Conservation (phyloP, 768 basidiomycete genomes). For the Tephrocybe sp. region DNA sequence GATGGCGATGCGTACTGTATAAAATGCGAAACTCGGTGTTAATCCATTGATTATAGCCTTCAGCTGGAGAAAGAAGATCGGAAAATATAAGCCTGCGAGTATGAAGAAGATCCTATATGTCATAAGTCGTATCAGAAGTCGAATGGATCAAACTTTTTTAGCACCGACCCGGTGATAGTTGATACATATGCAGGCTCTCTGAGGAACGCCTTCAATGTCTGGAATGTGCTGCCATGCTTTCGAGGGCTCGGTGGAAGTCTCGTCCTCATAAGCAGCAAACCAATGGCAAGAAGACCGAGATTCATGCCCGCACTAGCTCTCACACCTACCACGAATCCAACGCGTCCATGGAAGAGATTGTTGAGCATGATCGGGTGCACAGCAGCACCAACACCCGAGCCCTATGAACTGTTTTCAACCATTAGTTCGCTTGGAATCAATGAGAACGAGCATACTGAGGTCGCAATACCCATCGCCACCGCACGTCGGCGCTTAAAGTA, state of each 20-base stretch:
- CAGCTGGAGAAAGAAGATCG: constrained; percentile 60
- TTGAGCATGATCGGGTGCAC: constrained; percentile 72
- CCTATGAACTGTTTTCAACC: too few relatives aligned
- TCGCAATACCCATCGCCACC: constrained; percentile 48
- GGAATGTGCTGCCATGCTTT: constrained; percentile 25
- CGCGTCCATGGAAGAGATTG: constrained; percentile 40
- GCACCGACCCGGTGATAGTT: constrained; percentile 34
- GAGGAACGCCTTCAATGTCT: constrained; percentile 31
- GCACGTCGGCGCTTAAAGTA: constrained; percentile 45
- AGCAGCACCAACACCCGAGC: constrained; percentile 55
- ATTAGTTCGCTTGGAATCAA: too few relatives aligned
- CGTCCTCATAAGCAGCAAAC: constrained; percentile 32
- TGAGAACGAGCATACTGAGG: constrained; percentile 29
- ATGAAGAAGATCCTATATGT: constrained; percentile 31
- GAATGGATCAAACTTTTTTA: background rate
- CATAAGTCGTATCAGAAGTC: background rate
- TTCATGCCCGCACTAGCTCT: constrained; percentile 26
- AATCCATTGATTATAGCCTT: constrained; percentile 47
- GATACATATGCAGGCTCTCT: constrained; percentile 42
- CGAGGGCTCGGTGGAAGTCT: constrained; percentile 37
- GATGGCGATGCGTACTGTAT: constrained; percentile 36
- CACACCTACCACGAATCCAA: constrained; percentile 52
- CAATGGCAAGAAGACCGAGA: constrained; percentile 26
- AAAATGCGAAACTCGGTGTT: constrained; percentile 46
- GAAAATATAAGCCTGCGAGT: constrained; percentile 42